Evolutionary conservation across 805 yeast species (phyloP), one percentile per base, ranked within the genome.

Genomic region (Saccharomycopsis sp.): DNA sequence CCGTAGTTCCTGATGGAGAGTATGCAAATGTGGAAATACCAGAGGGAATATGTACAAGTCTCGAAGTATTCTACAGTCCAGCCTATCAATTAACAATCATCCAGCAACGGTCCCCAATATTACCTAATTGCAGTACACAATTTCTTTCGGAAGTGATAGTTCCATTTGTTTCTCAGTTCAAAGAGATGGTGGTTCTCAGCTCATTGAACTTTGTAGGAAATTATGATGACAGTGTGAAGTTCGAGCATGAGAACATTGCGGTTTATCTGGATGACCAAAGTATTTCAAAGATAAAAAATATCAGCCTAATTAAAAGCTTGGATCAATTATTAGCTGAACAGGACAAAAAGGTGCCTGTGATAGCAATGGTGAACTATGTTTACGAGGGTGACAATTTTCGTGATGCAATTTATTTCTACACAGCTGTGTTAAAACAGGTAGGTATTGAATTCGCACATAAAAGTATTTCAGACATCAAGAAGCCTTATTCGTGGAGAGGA

Each of bases 381-480:
- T 90, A 89, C 70, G 97, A 92, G 69, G 97, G 98, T 38, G 97
- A 92, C 70, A 93, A 93, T 69, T 79, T 85, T 29, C 54, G 58
- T n/a, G 64, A 61, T 52, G 62, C 62, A 22, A 53, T 56, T 35
- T n/a, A 47, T 35, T 58, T 54, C 22, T 61, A 24, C 52, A 19
- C 34, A 9, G 24, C 50, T 17, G 47, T 58, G 17, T 15, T 56
- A 25, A 41, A 58, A 19, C 52, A 29, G 8, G 54, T 58, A n/a
- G 38, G 51, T 2, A 17, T 60, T 3, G 38, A 38, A n/a, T 47
- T 53, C 12, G 47, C 25, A 22, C 25, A 35, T 3, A 24, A 38
- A 2, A n/a, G 19, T n/a, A 14, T 41, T 17, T 42, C 51, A 29
- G 42, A 61, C 3, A 81, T 84, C 79, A 63, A 68, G 8, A 74